A percentile compares a stretch with the other conserved stretches of the same genome.
phyloP scores from a whole-genome alignment of 768 basidiomycete genomes.

The Vararia minispora region DNA sequence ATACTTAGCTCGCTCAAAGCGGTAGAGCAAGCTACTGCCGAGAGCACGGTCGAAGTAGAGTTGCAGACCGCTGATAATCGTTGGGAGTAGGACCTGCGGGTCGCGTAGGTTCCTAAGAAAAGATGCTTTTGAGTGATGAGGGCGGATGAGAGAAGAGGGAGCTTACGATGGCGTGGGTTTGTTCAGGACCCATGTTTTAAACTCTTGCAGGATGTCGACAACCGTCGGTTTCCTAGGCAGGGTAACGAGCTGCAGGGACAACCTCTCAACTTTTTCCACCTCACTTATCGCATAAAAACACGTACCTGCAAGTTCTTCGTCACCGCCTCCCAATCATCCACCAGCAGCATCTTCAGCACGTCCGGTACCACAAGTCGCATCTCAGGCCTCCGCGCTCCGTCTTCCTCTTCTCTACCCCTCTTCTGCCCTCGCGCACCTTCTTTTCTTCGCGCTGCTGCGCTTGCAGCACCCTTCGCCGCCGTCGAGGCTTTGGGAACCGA shows the following conservation, averaged over 20 bases:
- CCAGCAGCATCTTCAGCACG: conserved; percentile 74
- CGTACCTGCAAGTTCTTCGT: conserved; percentile 87
- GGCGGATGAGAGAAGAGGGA: not conserved
- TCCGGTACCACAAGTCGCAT: conserved; percentile 89
- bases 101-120: conserved; percentile 44
- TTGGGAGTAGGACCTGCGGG: conserved; percentile 58
- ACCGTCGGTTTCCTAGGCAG: conserved; percentile 78
- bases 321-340: conserved; percentile 96
- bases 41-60: conserved; percentile 91
- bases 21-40: conserved; percentile 84
- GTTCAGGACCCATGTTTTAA: conserved; percentile 49
- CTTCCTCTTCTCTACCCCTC: conserved; percentile 72
- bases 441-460: conserved; percentile 29
- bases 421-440: conserved; percentile 59
- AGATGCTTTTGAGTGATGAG: not conserved
- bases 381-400: conserved; percentile 69
- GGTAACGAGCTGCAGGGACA: conserved; percentile 56
- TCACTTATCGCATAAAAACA: too few relatives aligned
- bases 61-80: conserved; percentile 74
- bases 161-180: conserved; percentile 35
- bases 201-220: conserved; percentile 64
- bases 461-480: conserved; percentile 14
- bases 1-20: conserved; percentile 93
- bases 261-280: too few relatives aligned
- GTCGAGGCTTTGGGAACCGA: conserved; percentile 20